Base-by-base conservation (phyloP, 305 asterid genomes). In the Fraxinus dipetala region DNA sequence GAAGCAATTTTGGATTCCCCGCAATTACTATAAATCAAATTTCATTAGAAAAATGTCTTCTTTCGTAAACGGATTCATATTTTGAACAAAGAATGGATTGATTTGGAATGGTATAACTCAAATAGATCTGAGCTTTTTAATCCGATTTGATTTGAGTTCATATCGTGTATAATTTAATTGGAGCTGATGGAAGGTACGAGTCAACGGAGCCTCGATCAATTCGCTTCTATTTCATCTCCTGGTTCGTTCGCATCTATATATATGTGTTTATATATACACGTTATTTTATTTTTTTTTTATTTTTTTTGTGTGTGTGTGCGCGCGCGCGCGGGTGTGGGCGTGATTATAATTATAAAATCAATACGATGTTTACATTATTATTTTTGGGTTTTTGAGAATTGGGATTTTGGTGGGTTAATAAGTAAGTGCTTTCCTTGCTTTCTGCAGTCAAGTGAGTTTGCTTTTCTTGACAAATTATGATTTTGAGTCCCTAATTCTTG, bases 121-220 rank as follows among this genome's bases (percentile, higher is more conserved):
- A 72, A 78, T 30, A 85, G 93, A 90, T 90, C 90, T 86, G 86
- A 75, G 31, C 30, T 75, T 83, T 77, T 80, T 30, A 26, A 30
- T 5, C 38, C 16, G 38, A 67, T 83, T 89, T 59, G 81, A 65
- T 86, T 86, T 85, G 83, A 81, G 31, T 69, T 61, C 35, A 10
- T 9, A 31, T 76, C 79, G 34, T 65, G 76, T 83, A 79, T 78
- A 14, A 81, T 85, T 22, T 86, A 75, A 72, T 78, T 79, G 81
- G 84, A 26, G 72, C 80, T 84, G 51, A 94, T 95, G 98, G 98
- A 90, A 84, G 98, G 92, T 79, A 86, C 86, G 30, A 89, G 87
- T 83, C 91, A 89, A 36, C 93, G 88, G 82, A 87, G 84, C 86
- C 83, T 89, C 84, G 95, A 93, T 85, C 93, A 87, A 76, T 90